These are phyloP conservation scores for Suillus subaureus DNA, from an alignment of 768 basidiomycete species.

Conservation along the genomic window DNA sequence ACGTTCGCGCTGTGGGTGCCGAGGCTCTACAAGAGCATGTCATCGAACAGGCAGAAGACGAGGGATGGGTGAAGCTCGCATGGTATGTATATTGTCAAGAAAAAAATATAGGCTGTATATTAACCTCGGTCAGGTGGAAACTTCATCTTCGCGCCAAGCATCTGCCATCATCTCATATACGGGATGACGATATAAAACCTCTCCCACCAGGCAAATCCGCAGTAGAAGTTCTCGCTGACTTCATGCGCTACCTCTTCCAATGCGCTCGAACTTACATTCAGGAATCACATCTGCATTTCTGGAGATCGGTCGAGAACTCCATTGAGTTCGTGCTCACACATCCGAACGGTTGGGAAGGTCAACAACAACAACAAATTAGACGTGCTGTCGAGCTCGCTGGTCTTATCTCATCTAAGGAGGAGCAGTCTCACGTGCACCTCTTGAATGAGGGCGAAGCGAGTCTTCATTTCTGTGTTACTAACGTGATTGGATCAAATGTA, in stretches of 20 bases:
- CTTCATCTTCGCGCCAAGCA: conserved; percentile 38
- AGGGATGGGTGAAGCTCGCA: conserved; percentile 39
- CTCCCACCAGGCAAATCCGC: conserved; percentile 26
- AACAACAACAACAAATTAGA: conserved; percentile 31
- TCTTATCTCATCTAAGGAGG: conserved; percentile 18
- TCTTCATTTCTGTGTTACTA: conserved; percentile 42
- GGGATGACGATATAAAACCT: conserved; percentile 21
- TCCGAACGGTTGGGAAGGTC: conserved; percentile 35
- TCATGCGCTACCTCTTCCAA: conserved; percentile 29
- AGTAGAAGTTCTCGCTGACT: conserved; percentile 26
- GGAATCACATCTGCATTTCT: conserved; percentile 31
- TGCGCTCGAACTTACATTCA: conserved; percentile 25
- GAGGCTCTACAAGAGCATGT: conserved; percentile 41
- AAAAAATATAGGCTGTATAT: background rate
- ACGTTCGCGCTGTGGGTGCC: conserved; percentile 44
- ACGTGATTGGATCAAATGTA: conserved; percentile 38
- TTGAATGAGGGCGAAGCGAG: conserved; percentile 31
- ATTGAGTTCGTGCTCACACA: conserved; percentile 28
- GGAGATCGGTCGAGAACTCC: conserved; percentile 24
- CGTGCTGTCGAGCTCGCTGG: conserved; percentile 26
- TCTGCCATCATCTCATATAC: conserved; percentile 24
- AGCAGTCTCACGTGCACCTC: conserved; percentile 22
- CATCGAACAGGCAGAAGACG: conserved; percentile 41
- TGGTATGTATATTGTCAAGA: conserved; percentile 30
- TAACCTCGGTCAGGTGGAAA: conserved; percentile 28